Base-by-base conservation (phyloP, 495 filamentous ascomycete species). In the Ascobolus immersus region DNA sequence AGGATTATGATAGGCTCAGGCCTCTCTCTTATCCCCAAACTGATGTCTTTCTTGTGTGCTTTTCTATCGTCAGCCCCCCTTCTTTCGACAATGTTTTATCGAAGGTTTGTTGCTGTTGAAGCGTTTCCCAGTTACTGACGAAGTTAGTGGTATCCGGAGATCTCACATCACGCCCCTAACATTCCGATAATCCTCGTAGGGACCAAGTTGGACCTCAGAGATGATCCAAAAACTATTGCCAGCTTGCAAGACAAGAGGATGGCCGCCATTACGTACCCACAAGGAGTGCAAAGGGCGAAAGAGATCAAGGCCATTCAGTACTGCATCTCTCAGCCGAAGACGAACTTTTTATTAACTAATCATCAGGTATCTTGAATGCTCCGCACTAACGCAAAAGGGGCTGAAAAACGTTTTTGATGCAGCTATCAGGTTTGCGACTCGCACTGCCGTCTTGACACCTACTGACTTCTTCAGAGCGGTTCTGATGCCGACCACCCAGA, bases 321-420 rank as follows among this genome's bases (percentile, higher is more conserved):
- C 12, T 29, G 34, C 11, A 2, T 14, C 20, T 19, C 12, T 37
- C 10, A 2, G 15, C 14, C 8, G n/a, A 7, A 11, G 14, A 7
- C 8, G 6, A 21, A 10, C 8, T 7, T 17, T 23, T 15, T 10
- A 28, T 13, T 11, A 2, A 21, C 39, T 42, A 23, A 39, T 17
- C 5, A 68, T 74, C 50, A 92, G 93, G 54, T 96, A 96, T 52
- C 60, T 93, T 20, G 86, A 96, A 53, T 96, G 86, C 58, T 96
- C 86, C n/a, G 86, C 86, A 21, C 61, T 94, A 38, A 96, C 86
- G 20, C 86, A 94, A 57, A 64, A 79, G 36, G 89, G 89, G 48
- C 54, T 96, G 43, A 96, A 96, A 67, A 84, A 77, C 35, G 89
- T 96, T 30, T 96, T 96, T 49, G 86, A 96, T 44, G 79, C 91